Evolutionary conservation across 305 asterid genomes (phyloP), one percentile per base, ranked within the genome.

Genomic region (Fraxinus ornus): DNA sequence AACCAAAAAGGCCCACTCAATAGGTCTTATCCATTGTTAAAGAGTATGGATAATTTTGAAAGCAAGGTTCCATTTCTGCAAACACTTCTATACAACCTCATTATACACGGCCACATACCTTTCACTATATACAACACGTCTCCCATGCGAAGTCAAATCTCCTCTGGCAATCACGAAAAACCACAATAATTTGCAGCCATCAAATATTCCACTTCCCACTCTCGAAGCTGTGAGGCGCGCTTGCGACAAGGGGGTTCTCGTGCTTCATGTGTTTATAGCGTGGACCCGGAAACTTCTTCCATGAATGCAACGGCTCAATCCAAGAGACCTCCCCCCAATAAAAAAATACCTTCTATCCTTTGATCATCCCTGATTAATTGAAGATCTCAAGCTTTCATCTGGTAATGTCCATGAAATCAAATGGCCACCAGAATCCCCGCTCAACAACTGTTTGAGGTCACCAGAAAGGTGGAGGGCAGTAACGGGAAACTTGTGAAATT

Each of bases 381-480:
- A 83, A 79, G 86, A 79, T 84, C 91, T 93, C 92, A 92, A 85
- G 92, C 91, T 89, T 84, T 95, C 98, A 66, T 95, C 99, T 4
- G 94, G 97, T 71, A 97, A 86, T 13, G 97, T 92, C 99, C 99
- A 97, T 0, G 99, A 97, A 72, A 92, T 39, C 83, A 97, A 85
- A 85, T 91, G 94, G 62, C 99, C 99, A 33, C 88, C 91, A 15
- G 97, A 88, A 87, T 97, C 99, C 79, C 98, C 99, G 77, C 95
- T 95, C 87, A 97, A 84, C 84, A 97, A 82, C 89, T 97, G 97
- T 75, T 97, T 97, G 37, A 92, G 85, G 86, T 97, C 99, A 78
- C 85, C 90, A 4, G 98, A 88, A 22, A 96, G 87, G 86, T 96
- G 97, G 72, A 96, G 92, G 76, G 98, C 94, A 5, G 98, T 96